Base-by-base conservation (phyloP, 108 stramenopile species). In the Cylindrotheca closterium region DNA sequence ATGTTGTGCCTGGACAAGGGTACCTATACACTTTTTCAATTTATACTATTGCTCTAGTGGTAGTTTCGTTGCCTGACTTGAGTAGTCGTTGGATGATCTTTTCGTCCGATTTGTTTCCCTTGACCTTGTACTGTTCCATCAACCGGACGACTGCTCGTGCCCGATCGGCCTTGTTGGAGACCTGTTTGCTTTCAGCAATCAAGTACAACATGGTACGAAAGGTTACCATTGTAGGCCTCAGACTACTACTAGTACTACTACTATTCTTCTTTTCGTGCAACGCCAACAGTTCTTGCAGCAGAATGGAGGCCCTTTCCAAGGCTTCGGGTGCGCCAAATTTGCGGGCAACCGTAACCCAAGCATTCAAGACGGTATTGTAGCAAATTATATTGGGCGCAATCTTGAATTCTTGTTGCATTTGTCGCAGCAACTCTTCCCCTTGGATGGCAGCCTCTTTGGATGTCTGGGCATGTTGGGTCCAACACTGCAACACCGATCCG, bases 341-440 rank as follows among this genome's bases (percentile, higher is more conserved):
- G 15, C 52, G 63, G 1, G 66, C 66, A 10, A 29, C 17, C 8
- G 56, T 46, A 25, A n/a, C 23, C 76, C 77, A 82, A 23, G 81
- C 84, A 32, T 63, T 77, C 23, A 85, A 71, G 28, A 82, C 84
- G 2, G 66, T 67, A 58, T 80, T 80, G 56, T 82, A 85, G 31
- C 69, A 74, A n/a, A 82, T 65, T 37, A 67, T 65, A 58, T 85
- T 78, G 15, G 84, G 84, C 42, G 65, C 51, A 19, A 82, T 63
- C 28, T 57, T 56, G 5, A 48, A 2, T 23, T 47, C 31, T 24
- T 58, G 42, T 42, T 70, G 63, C 83, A 84, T 84, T 23, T 71
- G 53, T 30, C 70, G 42, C 23, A 84, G 60, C 24, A 79, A 33
- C n/a, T 65, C 67, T 66, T 79, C 74, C 3, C 77, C 83, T 10